Base-by-base conservation (phyloP, 1,139 yeast genomes). In the Scheffersomyces illinoinensis region DNA sequence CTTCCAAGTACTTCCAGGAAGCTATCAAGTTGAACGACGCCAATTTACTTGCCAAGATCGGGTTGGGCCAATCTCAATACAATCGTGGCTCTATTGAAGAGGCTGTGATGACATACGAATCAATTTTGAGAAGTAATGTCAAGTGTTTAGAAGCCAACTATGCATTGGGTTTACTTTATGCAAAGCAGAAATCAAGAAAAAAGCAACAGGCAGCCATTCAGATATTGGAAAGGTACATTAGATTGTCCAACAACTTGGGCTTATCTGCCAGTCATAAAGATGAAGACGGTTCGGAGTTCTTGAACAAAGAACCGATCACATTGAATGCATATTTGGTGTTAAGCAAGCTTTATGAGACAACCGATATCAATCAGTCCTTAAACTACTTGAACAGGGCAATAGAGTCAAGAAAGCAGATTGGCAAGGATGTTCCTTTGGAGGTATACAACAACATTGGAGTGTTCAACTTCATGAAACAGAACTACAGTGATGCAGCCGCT, bases 391-490 rank as follows among this genome's bases (percentile, higher is more conserved):
- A 79, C 56, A 85, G 84, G 65, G 90, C 90, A 2, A 81, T 86
- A 47, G 90, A 89, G 55, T 63, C 80, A 47, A 76, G 79, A 72
- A 70, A 80, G 64, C 71, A 76, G 61, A 76, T 83, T 18, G 76
- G 76, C 47, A 76, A 75, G 53, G 79, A 79, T 33, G 83, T 88
- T 2, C 91, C 93, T 1, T 78, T 88, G 58, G 91, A 89, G 66
- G 77, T 93, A 21, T 82, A 87, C 68, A 93, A 93, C 72, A 95
- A 95, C 67, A 80, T 93, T 65, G 99, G 97, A 53, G 97, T 92
- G 10, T 86, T 92, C 72, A 86, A 91, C 62, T 90, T 91, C 68
- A 78, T 87, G 61, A 86, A 84, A 63, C 88, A 86, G 53, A 86
- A 89, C 66, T 77, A 74, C 58, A 87, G 83, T 4, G 70, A 65